These are phyloP conservation scores for Tolypocladium guangdongense DNA, from an alignment of 2,329 filamentous ascomycete genomes.

Conservation along the genomic window DNA sequence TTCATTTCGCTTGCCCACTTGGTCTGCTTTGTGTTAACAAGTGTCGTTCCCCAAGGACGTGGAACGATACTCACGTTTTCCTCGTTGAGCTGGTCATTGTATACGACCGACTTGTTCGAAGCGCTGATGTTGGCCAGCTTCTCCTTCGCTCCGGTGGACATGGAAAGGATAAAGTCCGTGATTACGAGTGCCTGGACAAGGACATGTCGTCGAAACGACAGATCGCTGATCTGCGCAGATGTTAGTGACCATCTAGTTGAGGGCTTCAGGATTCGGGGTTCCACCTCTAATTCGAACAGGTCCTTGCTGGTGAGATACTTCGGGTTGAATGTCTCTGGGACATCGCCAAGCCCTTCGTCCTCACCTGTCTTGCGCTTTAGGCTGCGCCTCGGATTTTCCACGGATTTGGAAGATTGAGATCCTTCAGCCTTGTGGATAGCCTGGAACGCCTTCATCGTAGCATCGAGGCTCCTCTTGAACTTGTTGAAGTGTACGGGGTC, in stretches of 20 bases:
- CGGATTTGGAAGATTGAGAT: constrained; percentile 35
- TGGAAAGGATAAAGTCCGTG: constrained; percentile 87
- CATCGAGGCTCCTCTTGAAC: constrained; percentile 69
- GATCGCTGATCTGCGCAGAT: constrained; percentile 63
- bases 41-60: background rate
- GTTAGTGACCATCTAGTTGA: background rate
- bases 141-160: constrained; percentile 72
- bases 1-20: constrained; percentile 80
- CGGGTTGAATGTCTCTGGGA: constrained; percentile 60
- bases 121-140: constrained; percentile 56
- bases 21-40: constrained; percentile 36
- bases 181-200: constrained; percentile 91
- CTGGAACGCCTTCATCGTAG: constrained; percentile 46
- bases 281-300: constrained; percentile 86
- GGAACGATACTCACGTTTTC: constrained; percentile 57
- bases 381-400: constrained; percentile 53
- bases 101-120: constrained; percentile 81
- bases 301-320: constrained; percentile 98
- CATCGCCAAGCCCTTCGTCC: constrained; percentile 39
- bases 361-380: constrained; percentile 58
- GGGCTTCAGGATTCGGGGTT: constrained; percentile 4
- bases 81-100: constrained; percentile 64
- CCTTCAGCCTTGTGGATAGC: constrained; percentile 38
- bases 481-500: constrained; percentile 59
- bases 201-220: constrained; percentile 88